Evolutionary conservation across 225 moss, liverwort and hornwort genomes (phyloP).

Genomic region (Neckera pumila): DNA sequence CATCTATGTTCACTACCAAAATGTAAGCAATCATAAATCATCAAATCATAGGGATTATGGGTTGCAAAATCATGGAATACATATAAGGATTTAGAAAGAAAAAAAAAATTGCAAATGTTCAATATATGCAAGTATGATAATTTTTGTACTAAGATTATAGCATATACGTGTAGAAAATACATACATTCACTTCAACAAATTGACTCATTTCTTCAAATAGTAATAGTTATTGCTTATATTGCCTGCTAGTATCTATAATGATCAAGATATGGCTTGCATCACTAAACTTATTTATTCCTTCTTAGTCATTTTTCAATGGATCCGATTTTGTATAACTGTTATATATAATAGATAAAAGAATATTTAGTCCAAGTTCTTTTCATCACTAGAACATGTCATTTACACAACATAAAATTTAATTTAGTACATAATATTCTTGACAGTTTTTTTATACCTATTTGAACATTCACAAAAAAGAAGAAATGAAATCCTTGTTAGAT

Average conservation of each 20-base stretch:
- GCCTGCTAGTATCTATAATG: conserved; percentile 48
- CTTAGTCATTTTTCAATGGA: not conserved
- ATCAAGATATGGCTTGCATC: not conserved
- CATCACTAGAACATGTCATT: not conserved
- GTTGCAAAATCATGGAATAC: rapidly evolving
- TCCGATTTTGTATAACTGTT: rapidly evolving
- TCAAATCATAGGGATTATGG: not conserved
- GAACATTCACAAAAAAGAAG: not conserved
- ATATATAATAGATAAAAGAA: not conserved
- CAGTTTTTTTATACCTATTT: not conserved
- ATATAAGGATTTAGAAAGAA: no score
- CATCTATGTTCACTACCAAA: not conserved
- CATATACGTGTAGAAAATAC: not conserved
- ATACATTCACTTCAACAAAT: conserved; percentile 53
- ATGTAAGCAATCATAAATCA: not conserved
- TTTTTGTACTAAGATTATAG: not conserved
- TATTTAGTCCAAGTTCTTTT: not conserved
- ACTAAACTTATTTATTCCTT: not conserved
- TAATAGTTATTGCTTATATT: conserved; percentile 56
- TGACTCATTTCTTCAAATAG: conserved; percentile 85
- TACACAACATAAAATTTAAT: not conserved
- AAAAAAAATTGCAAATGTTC: not conserved
- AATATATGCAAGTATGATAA: not conserved
- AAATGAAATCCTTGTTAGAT: no score
- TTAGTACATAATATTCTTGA: rapidly evolving